Conservation (phyloP, 768 basidiomycete species). For the Erythrobasidium yunnanense region DNA sequence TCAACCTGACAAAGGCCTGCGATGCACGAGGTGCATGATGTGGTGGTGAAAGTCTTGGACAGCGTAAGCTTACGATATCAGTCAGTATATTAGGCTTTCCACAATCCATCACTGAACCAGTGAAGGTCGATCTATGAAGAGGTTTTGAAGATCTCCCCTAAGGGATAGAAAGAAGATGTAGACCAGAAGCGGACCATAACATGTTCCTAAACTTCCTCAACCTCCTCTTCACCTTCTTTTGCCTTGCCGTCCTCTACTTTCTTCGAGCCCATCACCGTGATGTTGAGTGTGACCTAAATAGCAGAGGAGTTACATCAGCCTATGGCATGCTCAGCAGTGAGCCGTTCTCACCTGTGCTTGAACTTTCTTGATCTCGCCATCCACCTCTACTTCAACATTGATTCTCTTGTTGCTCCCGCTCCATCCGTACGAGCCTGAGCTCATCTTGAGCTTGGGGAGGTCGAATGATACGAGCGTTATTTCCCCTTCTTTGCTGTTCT, state of each 20-base stretch:
- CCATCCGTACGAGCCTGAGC: neutral
- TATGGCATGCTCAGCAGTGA: neutral
- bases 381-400: conserved; percentile 4
- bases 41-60: too few species aligned
- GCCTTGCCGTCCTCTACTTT: neutral
- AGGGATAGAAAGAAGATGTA: too few species aligned
- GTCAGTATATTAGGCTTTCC: too few species aligned
- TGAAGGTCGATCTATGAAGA: too few species aligned
- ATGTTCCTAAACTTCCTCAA: neutral
- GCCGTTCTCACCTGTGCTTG: conserved; percentile 4
- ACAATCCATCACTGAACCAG: too few species aligned
- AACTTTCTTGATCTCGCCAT: conserved; percentile 4
- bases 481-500: neutral
- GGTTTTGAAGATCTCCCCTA: too few species aligned
- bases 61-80: too few species aligned
- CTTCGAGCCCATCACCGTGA: conserved; percentile 5
- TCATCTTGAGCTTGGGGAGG: neutral
- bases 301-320: neutral
- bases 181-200: too few species aligned
- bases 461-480: neutral
- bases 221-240: neutral
- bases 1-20: too few species aligned
- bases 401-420: neutral
- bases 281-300: neutral
- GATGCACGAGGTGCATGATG: too few species aligned